Evolutionary conservation across 1,284 basidiomycete genomes (phyloP).

Genomic region (Takashimella koratensis): DNA sequence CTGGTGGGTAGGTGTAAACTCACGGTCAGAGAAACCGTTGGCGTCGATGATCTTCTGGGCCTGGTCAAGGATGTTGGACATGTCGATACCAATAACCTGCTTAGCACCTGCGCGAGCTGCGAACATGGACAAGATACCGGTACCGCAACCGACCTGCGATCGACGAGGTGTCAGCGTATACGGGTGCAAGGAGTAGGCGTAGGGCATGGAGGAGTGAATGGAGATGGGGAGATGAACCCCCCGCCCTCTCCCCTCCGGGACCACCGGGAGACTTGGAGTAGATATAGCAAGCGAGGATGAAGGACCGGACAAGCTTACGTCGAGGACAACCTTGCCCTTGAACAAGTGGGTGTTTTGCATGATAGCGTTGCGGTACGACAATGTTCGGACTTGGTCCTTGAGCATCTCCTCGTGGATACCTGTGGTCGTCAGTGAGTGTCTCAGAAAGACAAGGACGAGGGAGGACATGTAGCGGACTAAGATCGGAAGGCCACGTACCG

Average conservation of each 20-base stretch:
- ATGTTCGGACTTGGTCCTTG: constrained; percentile 93
- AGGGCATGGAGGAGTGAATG: not conserved
- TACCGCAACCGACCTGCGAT: constrained; percentile 79
- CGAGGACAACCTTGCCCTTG: constrained; percentile 92
- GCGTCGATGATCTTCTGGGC: constrained; percentile 94
- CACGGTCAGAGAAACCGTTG: constrained; percentile 90
- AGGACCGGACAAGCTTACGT: no score
- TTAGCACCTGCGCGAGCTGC: constrained; percentile 96
- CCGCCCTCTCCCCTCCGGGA: no score
- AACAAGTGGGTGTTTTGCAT: constrained; percentile 93
- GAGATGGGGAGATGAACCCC: no score
- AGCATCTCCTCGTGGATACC: constrained; percentile 99
- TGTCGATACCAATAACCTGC: constrained; percentile 97
- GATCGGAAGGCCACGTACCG: constrained; percentile 60
- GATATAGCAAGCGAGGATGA: no score
- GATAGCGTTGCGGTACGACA: constrained; percentile 93
- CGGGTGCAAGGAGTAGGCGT: no score
- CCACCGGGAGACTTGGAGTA: no score
- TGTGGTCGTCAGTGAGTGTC: constrained; percentile 39
- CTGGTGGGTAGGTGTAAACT: constrained; percentile 41
- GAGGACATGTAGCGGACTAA: constrained; percentile 2
- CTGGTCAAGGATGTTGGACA: constrained; percentile 99
- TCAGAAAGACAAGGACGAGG: constrained; percentile 10
- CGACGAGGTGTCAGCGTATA: no score
- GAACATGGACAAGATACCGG: constrained; percentile 98